Base-by-base conservation (phyloP, 768 basidiomycete species). In the Porpolomopsis calyptriformis region DNA sequence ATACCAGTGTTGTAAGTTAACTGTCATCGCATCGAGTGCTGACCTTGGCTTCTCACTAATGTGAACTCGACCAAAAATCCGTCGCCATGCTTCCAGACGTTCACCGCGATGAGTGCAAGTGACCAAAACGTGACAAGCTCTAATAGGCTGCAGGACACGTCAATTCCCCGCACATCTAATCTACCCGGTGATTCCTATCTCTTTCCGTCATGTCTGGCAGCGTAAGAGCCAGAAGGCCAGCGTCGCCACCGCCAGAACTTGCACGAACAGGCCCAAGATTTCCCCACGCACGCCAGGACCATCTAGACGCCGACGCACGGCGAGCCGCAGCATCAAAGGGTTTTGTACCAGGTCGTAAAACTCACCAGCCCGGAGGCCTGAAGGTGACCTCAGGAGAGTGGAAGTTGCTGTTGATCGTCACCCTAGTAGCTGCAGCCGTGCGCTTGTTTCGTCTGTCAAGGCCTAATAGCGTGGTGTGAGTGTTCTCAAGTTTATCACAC, bases 391-490 rank as follows among this genome's bases (percentile, higher is more conserved):
- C 67, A 3, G 86, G 77, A 34, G 92, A 94, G 57, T 84, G 77
- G 76, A 85, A 83, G 57, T 63, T 92, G 40, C 66, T 96, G 6
- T 59, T 77, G 14, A 56, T 77, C 20, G 59, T 96, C 43, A 66
- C 82, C 25, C 48, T 89, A 7, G 57, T 96, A 40, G 92, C 89
- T 1, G 62, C 70, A 5, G 76, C 69, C n/a, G 88, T 97, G n/a
- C 76, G 94, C 39, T 62, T 93, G 47, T 96, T 85, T 65, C 76
- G 83, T 43, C 67, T 99, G 36, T 87, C 85, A 35, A 78, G 80
- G 57, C 94, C 94, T 0, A 73, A 79, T 47, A 92, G 90, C 56
- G 90, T 99, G 34, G 94, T 99, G 89, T 93, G 53, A 68, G 88
- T 75, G 3, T 9, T 27, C 12, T 22, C 6, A 2, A 31, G 9